phyloP scores from a whole-genome alignment of 2,329 filamentous ascomycete species.

The Tolypocladium nubicola region DNA sequence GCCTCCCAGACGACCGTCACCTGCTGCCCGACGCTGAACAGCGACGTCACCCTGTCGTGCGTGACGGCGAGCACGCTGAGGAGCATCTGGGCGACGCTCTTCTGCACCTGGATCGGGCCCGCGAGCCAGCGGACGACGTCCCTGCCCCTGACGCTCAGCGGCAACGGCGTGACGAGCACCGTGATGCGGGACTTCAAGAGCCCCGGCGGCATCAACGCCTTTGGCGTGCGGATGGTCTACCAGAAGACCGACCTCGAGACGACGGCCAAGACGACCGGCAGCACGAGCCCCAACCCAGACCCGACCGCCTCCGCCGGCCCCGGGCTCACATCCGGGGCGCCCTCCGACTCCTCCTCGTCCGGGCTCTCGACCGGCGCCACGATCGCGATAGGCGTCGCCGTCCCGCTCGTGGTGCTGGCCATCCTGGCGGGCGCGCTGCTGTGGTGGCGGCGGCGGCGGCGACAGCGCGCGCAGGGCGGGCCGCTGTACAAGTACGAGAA shows the following conservation, averaged over 20 bases:
- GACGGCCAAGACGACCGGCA: conserved; percentile 4
- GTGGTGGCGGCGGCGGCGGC: conserved; percentile 10
- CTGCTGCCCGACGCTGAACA: conserved; percentile 20
- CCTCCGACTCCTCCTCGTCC: neutral
- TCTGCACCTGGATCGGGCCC: conserved; percentile 23
- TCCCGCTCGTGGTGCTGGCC: conserved; percentile 17
- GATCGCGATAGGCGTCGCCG: conserved; percentile 17
- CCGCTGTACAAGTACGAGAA: neutral
- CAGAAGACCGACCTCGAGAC: conserved; percentile 15
- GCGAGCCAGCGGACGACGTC: conserved; percentile 8
- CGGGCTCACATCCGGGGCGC: neutral
- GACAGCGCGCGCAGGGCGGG: neutral
- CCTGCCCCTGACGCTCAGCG: conserved; percentile 14
- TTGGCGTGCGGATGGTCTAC: conserved; percentile 23
- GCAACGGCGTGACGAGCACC: conserved; percentile 12
- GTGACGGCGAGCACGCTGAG: conserved; percentile 12
- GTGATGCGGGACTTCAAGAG: conserved; percentile 9
- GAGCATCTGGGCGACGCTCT: conserved; percentile 13
- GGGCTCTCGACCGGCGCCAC: conserved; percentile 13
- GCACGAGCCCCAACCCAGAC: neutral
- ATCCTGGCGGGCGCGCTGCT: conserved; percentile 14
- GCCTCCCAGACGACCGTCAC: conserved; percentile 20
- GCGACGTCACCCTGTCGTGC: conserved; percentile 16
- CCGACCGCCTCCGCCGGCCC: neutral
- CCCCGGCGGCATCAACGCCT: conserved; percentile 19